Base-by-base conservation (phyloP, 441 rosid species). In the Erodium chrysanthum region DNA sequence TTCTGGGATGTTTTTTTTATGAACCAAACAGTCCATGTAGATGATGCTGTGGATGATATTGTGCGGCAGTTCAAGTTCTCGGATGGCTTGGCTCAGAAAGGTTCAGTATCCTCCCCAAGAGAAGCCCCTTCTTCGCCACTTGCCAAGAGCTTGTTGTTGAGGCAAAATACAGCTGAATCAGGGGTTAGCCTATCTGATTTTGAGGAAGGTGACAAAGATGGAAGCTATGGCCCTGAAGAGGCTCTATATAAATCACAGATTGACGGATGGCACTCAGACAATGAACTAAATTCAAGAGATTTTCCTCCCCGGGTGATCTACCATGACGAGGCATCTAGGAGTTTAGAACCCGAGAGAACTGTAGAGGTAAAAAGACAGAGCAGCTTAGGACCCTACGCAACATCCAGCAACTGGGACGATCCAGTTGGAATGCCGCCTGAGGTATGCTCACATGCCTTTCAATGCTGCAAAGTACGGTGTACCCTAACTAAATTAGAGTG, bases 41-140 rank as follows among this genome's bases (percentile, higher is more conserved):
- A 94, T 75, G 99, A 88, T 88, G 96, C 97, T n/a, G 81, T 90
- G 81, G 99, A 91, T 66, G 99, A 94, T 80, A 81, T 94, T 68
- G 88, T 91, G 68, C 96, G 96, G 21, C 97, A 91, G 71, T 80
- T 87, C 77, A 88, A 84, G 82, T 96, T 81, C 72, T 94, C 98
- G 31, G 96, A 73, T 84, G 95, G 97, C 71, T 81, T 85, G 66
- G 85, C 84, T 85, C 86, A 85, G 72, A 86, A 85, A 73, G 87
- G 85, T 72, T 65, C 93, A 20, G 74, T 88, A 63, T 75, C 86
- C 17, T 76, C 78, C 37, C 64, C 73, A 66, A 76, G 61, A 74
- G 90, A 87, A 70, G 68, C 68, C 35, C 71, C 74, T 35, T 73
- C 83, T 65, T 68, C 75, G 5, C 62, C 68, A 59, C 40, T 73